Evolutionary conservation across 441 rosid species (phyloP), one percentile per base, ranked within the genome.

Genomic region (Theobroma grandiflorum): DNA sequence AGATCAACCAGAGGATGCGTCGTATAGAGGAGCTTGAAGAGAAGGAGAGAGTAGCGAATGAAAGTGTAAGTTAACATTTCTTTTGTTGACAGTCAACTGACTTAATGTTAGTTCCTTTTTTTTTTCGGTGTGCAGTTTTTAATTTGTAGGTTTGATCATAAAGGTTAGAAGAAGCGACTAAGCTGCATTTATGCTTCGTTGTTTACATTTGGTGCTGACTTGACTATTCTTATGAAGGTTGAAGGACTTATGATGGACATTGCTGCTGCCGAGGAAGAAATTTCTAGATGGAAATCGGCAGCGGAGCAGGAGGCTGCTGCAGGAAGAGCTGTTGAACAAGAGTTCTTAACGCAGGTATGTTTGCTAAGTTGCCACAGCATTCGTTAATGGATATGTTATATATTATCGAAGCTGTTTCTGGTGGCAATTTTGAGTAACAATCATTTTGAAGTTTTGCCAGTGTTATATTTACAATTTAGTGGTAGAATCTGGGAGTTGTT

Each of bases 221-320:
- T 37, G 11, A 72, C 64, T 22, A 42, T 78, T 26, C 18, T 43
- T 79, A 38, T 88, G 58, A 83, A 96, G 98, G 89, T 96, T 79
- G 99, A 96, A 86, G 99, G 99, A 83, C 95, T 96, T 78, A 94
- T 96, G 98, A 87, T 89, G 82, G 99, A 96, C 84, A 91, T 96
- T 82, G 91, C 97, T 84, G 95, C 95, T 72, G 94, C 99, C 68
- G 98, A 95, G 85, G 99, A 95, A 91, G 99, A 96, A 90, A 95
- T 95, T 81, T 71, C 88, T 49, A 90, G 98, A 87, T 96, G 98
- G 99, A 96, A 95, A 92, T 90, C 89, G 59, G 99, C 99, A 81
- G 99, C 98, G 65, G 99, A 95, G 90, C 91, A 96, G 78, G 99
- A 95, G 86, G 99, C 99, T 83, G 98, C 92, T 79, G 98, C 98